Evolutionary conservation across 139 green algal genomes (phyloP), one percentile per base, ranked within the genome.

Genomic region (Picochlorum sp.): DNA sequence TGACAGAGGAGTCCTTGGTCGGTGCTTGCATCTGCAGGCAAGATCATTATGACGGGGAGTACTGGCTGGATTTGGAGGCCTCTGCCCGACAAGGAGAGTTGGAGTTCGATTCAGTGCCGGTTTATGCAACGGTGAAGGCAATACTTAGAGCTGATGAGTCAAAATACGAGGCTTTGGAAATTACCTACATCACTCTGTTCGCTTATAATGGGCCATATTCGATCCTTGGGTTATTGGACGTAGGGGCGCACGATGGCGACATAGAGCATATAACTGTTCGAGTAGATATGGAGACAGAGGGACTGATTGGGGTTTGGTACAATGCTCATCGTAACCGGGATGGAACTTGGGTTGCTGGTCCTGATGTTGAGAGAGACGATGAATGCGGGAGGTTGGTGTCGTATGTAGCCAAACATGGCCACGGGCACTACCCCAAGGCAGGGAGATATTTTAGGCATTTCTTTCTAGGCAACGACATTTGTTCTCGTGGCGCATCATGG

Each of bases 161-260:
- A 39, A 61, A 61, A 18, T 7, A 13, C 6, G 65, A 73, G 39
- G 60, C 74, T 3, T 32, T 82, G 5, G 74, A 82, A 37, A 65
- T 82, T 25, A 69, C 37, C 10, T 82, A 77, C 63, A 35, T 72
- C 13, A 80, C 74, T 5, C 55, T 79, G 24, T 82, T 67, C 18
- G 67, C 70, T 5, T 59, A 69, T 58, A 81, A 81, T 41, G 74
- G 74, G 1, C 26, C 55, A 4, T 79, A 81, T 57, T 24, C 14
- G 16, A 58, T 77, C 20, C 16, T 61, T n/a, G 55, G 55, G 25
- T 28, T 68, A 10, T 18, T 64, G 2, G 47, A 44, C 10, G 49
- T 57, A 12, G 75, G 75, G 5, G 64, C 63, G 3, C 75, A 82
- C 32, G 68, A 80, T 16, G 75, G 75, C 1, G 75, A 83, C 58